Evolutionary conservation across 2,329 filamentous ascomycete genomes (phyloP).

Genomic region (Cladophialophora bantiana): DNA sequence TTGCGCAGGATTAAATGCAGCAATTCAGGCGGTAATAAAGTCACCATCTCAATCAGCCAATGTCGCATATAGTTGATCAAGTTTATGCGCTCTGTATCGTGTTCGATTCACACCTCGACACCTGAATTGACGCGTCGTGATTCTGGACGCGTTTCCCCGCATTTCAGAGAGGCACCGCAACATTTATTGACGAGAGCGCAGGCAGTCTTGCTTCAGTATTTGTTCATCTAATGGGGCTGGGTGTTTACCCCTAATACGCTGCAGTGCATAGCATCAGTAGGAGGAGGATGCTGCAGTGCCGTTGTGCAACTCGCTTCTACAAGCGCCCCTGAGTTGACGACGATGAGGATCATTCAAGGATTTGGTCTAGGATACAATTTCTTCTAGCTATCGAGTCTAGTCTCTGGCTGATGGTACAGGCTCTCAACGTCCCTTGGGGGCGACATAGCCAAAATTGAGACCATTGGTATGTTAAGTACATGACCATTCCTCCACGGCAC

Average conservation of each 20-base stretch:
- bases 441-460: slow-evolving; percentile 24
- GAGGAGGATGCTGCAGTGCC: background rate
- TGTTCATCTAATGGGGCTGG: background rate
- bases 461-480: slow-evolving; percentile 28
- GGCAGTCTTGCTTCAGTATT: background rate
- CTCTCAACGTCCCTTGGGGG: slow-evolving; percentile 8
- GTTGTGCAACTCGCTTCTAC: background rate
- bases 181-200: too few species aligned
- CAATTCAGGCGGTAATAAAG: slow-evolving; percentile 32
- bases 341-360: background rate
- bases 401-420: slow-evolving; percentile 33
- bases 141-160: background rate
- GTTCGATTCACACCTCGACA: background rate
- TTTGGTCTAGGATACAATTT: slow-evolving; percentile 29
- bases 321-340: background rate
- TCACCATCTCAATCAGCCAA: slow-evolving; percentile 16
- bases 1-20: slow-evolving; percentile 30
- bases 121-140: background rate
- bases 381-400: slow-evolving; percentile 31
- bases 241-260: background rate
- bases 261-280: background rate
- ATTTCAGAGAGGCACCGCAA: background rate
- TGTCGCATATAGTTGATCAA: background rate
- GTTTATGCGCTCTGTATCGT: background rate
- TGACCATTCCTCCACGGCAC: slow-evolving; percentile 28